Evolutionary conservation across 163 green algal species (phyloP).

Genomic region (Coccomyxa subellipsoidea): DNA sequence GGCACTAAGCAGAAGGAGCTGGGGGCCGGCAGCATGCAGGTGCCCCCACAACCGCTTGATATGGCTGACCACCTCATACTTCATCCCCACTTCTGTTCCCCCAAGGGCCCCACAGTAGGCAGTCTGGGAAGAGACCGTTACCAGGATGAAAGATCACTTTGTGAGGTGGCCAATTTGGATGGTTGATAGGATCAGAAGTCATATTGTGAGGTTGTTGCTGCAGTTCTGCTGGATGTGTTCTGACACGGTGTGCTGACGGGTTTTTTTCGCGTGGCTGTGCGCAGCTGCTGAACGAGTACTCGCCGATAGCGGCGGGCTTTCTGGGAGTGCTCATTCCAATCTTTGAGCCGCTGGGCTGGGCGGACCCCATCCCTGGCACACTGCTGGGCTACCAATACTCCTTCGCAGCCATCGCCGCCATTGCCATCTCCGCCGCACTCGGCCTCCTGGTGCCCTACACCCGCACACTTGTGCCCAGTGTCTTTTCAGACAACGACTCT

Average conservation of each 20-base stretch:
- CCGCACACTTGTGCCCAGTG: slow-evolving; percentile 7
- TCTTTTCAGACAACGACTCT: no score
- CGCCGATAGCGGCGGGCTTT: slow-evolving; percentile 66
- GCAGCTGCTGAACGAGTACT: slow-evolving; percentile 83
- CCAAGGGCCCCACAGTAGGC: no score
- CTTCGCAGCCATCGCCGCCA: slow-evolving; percentile 31
- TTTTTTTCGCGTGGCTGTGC: neutral
- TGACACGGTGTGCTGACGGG: neutral
- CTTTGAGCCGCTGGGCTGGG: slow-evolving; percentile 61
- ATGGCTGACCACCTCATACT: no score
- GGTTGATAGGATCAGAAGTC: no score
- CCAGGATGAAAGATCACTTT: no score
- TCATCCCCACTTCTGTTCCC: no score
- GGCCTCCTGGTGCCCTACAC: slow-evolving; percentile 53
- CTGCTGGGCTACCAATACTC: slow-evolving; percentile 48
- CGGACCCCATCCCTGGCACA: slow-evolving; percentile 15
- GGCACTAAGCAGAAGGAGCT: slow-evolving; percentile 89
- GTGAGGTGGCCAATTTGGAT: no score
- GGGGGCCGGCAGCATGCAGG: slow-evolving; percentile 66
- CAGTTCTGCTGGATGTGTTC: no score
- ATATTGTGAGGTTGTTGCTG: no score
- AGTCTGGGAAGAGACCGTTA: no score
- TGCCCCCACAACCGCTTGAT: neutral
- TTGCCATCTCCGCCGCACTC: slow-evolving; percentile 64
- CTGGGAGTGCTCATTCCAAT: slow-evolving; percentile 70